Conservation (phyloP, 768 basidiomycete genomes). For the Rhizopogon rudus region DNA sequence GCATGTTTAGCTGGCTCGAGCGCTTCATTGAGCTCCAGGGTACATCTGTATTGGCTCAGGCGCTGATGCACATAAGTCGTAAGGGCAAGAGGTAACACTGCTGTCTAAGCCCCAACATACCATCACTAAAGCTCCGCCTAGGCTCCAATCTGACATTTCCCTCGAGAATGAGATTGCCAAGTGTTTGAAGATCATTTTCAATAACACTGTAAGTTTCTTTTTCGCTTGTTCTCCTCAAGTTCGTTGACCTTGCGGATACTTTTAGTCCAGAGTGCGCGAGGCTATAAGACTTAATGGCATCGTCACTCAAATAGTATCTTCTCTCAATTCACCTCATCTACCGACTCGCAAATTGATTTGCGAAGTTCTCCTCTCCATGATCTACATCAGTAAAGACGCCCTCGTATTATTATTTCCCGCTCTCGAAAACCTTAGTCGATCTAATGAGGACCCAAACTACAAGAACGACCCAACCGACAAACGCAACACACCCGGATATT, state of each 20-base stretch:
- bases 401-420: conserved; percentile 69
- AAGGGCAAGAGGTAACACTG: conserved; percentile 58
- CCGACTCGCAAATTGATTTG: conserved; percentile 72
- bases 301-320: conserved; percentile 75
- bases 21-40: conserved; percentile 74
- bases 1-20: conserved; percentile 64
- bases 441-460: conserved; percentile 38
- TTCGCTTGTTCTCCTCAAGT: neutral
- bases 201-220: conserved; percentile 43
- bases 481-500: conserved; percentile 51
- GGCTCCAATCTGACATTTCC: conserved; percentile 46
- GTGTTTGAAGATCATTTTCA: conserved; percentile 80
- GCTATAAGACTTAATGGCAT: conserved; percentile 69
- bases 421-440: conserved; percentile 65
- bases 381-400: conserved; percentile 59
- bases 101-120: neutral
- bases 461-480: too few species aligned
- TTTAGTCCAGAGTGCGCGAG: conserved; percentile 62
- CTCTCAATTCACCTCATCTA: conserved; percentile 77
- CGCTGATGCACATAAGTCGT: conserved; percentile 68
- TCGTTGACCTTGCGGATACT: conserved; percentile 5
- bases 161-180: conserved; percentile 89
- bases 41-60: conserved; percentile 80
- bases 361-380: conserved; percentile 74
- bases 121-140: conserved; percentile 6